A percentile compares a stretch with the other conserved stretches of the same genome.
These are phyloP conservation scores for Adenanthera pavonina DNA, from an alignment of 306 rosid species.

Conservation along the genomic window DNA sequence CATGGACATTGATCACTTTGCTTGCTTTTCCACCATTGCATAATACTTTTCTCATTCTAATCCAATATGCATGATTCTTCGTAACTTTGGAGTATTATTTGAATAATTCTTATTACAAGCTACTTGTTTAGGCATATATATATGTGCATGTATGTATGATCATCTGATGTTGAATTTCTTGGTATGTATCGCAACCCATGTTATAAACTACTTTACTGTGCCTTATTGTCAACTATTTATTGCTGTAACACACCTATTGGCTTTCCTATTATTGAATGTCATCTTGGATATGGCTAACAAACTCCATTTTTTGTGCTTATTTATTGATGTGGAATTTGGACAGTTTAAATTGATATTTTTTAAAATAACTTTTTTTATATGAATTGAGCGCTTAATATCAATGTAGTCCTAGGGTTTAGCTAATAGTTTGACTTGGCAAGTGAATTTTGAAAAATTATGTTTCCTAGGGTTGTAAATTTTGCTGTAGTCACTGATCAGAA, in stretches of 20 bases:
- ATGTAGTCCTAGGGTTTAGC: not conserved
- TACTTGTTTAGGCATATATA: not conserved
- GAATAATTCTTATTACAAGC: not conserved
- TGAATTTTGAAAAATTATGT: slow-evolving; percentile 31
- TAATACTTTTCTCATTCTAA: not conserved
- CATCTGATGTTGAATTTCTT: not conserved
- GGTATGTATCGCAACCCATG: not conserved
- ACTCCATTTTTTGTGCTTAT: not conserved
- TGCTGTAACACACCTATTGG: not conserved
- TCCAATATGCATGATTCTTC: not conserved
- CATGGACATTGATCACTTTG: not conserved
- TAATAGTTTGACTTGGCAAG: not conserved
- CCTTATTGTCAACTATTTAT: too few relatives aligned
- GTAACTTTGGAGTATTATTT: not conserved
- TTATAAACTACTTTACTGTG: too few relatives aligned
- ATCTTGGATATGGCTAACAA: not conserved
- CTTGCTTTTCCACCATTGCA: not conserved
- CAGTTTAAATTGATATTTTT: too few relatives aligned
- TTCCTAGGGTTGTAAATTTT: not conserved
- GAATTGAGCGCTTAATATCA: not conserved
- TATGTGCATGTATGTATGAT: not conserved
- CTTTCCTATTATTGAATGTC: not conserved
- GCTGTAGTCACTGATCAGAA: not conserved
- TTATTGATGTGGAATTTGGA: not conserved
- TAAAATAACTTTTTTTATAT: too few relatives aligned